Conservation (phyloP, 768 basidiomycete genomes). For the Termitomyces sp. region DNA sequence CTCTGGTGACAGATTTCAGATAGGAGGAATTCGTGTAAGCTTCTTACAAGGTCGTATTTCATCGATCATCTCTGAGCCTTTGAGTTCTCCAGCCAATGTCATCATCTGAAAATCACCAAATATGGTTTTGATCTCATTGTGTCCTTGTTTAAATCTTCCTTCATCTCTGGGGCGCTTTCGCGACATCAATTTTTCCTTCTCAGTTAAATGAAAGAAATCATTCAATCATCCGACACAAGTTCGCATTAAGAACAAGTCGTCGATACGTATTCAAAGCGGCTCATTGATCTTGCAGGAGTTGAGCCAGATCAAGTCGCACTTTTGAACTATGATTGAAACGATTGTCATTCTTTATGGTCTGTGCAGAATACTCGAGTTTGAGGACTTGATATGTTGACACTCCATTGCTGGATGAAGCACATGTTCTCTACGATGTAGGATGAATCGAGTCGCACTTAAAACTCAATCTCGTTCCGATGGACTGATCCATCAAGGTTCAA, state of each 20-base stretch:
- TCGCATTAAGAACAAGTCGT: too few relatives aligned
- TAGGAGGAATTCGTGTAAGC: too few relatives aligned
- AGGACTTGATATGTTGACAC: not conserved
- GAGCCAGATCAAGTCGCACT: not conserved
- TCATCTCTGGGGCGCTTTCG: not conserved
- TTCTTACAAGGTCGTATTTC: not conserved
- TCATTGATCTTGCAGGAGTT: not conserved
- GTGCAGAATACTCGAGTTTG: not conserved
- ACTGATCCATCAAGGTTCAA: slow-evolving; percentile 4
- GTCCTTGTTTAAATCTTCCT: not conserved
- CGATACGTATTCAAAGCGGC: not conserved
- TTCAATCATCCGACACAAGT: not conserved
- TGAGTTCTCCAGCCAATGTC: not conserved
- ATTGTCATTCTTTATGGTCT: not conserved
- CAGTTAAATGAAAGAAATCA: not conserved
- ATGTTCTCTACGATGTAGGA: not conserved
- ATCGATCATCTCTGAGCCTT: not conserved
- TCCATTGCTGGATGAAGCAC: not conserved
- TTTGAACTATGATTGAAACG: not conserved
- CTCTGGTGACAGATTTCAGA: not conserved
- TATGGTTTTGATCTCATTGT: not conserved
- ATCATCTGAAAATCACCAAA: not conserved
- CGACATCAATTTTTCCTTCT: not conserved
- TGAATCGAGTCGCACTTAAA: not conserved
- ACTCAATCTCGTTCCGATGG: slow-evolving; percentile 4